Percentiles rank a stretch among this genome's conserved stretches.
phyloP scores from a whole-genome alignment of 441 rosid species.

The Populus tomentosa region DNA sequence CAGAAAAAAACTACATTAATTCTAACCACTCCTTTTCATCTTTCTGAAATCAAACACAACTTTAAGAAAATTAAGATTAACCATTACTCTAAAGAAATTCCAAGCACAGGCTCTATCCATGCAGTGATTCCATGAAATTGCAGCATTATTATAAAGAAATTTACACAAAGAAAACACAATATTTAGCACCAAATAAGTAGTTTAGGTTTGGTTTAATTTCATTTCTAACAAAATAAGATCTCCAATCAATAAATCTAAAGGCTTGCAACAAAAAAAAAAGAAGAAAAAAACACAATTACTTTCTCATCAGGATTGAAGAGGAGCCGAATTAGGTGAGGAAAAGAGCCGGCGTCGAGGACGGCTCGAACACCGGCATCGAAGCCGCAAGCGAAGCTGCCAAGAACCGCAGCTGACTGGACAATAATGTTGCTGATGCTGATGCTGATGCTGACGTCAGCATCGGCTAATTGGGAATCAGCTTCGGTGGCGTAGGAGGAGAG shows the following conservation, averaged over 20 bases:
- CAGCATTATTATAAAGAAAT: not conserved
- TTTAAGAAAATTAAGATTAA: not conserved
- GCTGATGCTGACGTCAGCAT: too few species aligned
- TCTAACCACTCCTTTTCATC: not conserved
- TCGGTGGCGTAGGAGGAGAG: conserved; percentile 27
- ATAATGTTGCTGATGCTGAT: conserved; percentile 37
- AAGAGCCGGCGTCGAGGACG: conserved; percentile 72
- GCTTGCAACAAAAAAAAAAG: not conserved
- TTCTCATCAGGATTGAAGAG: conserved; percentile 55
- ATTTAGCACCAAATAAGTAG: not conserved
- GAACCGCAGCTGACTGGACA: conserved; percentile 81
- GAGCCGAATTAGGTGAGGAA: conserved; percentile 59
- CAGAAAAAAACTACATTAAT: not conserved
- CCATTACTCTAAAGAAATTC: not conserved
- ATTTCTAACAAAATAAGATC: not conserved
- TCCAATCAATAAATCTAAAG: not conserved
- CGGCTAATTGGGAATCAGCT: conserved; percentile 25
- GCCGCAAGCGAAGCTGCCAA: conserved; percentile 97
- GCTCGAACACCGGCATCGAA: conserved; percentile 88
- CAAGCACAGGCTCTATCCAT: not conserved
- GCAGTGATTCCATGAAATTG: not conserved
- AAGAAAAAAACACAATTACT: conserved; percentile 27
- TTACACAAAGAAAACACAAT: not conserved
- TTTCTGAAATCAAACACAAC: not conserved
- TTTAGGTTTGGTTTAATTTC: not conserved